A percentile compares a stretch with the other conserved stretches of the same genome.
Conservation (phyloP, 2,329 filamentous ascomycete genomes). For the Curvularia lunata region DNA sequence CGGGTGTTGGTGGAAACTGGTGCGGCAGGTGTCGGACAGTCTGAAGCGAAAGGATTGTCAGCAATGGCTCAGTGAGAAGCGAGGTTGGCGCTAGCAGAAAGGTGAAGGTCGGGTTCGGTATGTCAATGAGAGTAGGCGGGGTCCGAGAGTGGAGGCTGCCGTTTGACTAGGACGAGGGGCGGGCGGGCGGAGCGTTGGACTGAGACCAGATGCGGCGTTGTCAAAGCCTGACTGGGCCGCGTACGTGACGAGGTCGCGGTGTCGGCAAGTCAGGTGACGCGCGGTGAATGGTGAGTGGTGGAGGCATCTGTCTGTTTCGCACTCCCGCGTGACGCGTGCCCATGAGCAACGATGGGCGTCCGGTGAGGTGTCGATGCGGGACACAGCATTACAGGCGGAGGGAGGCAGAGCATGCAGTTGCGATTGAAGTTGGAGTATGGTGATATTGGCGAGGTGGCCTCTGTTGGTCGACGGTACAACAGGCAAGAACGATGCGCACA, state of each 20-base stretch:
- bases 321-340: background rate
- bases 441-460: constrained; percentile 19
- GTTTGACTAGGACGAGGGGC: background rate
- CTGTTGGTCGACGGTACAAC: constrained; percentile 17
- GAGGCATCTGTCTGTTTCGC: too few relatives aligned
- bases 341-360: background rate
- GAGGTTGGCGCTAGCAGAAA: background rate
- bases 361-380: background rate
- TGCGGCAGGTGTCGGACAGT: constrained; percentile 26
- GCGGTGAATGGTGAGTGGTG: background rate
- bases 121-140: background rate
- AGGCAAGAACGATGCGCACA: constrained; percentile 16
- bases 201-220: too few relatives aligned
- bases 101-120: background rate
- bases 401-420: constrained; percentile 25
- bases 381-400: constrained; percentile 1
- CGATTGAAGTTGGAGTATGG: constrained; percentile 12
- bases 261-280: background rate
- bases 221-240: background rate
- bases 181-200: background rate
- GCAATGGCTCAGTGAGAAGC: constrained; percentile 11
- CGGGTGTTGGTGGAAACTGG: constrained; percentile 16
- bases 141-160: background rate
- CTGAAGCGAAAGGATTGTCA: constrained; percentile 21
- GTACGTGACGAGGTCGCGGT: background rate